Conservation (phyloP, 768 basidiomycete genomes). For the Amanita exitialis region DNA sequence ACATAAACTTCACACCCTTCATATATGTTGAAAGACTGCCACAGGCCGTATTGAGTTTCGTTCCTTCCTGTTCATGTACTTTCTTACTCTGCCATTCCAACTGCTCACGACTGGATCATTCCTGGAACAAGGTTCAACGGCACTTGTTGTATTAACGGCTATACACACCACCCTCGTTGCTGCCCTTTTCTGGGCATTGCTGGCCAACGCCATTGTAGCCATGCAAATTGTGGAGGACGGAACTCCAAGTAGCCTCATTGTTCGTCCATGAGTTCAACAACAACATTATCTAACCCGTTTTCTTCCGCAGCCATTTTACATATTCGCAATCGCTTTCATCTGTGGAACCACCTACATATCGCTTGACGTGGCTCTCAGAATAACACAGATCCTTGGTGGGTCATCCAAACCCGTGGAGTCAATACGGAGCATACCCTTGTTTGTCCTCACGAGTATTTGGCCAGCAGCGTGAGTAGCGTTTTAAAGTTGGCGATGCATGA, state of each 20-base stretch:
- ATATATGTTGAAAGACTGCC: neutral
- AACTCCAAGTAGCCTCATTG: conserved; percentile 57
- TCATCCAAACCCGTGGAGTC: conserved; percentile 39
- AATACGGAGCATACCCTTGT: conserved; percentile 58
- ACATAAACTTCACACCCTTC: neutral
- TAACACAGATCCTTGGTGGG: conserved; percentile 43
- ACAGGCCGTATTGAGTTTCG: conserved; percentile 64
- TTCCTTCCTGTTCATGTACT: conserved; percentile 53
- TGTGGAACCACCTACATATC: conserved; percentile 66
- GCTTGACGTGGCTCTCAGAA: conserved; percentile 59
- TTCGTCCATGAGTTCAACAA: conserved; percentile 22
- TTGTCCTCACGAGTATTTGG: conserved; percentile 64
- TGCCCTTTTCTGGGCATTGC: conserved; percentile 69
- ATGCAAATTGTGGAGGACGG: conserved; percentile 95
- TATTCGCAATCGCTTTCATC: conserved; percentile 50
- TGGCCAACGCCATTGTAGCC: conserved; percentile 68
- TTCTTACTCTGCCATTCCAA: conserved; percentile 68
- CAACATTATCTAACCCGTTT: neutral
- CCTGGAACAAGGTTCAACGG: conserved; percentile 65
- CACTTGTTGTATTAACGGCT: conserved; percentile 60
- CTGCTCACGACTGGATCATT: conserved; percentile 74
- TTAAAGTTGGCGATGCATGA: neutral
- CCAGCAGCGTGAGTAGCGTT: conserved; percentile 53
- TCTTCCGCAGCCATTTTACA: conserved; percentile 47
- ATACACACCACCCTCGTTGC: conserved; percentile 74